Conservation (phyloP, 176 grass and related monocot genomes). For the Bolboschoenus planiculmis region DNA sequence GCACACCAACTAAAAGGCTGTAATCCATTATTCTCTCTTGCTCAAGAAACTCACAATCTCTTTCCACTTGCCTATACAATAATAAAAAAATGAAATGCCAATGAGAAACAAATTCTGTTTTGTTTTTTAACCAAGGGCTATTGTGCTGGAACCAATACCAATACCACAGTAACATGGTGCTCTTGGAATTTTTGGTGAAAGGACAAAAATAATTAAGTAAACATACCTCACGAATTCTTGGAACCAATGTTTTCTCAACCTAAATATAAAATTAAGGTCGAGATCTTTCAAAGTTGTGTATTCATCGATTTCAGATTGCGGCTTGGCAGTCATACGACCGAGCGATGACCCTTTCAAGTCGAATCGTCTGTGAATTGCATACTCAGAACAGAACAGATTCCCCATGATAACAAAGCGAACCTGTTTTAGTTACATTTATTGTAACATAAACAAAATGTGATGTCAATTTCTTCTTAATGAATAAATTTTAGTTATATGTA, state of each 20-base stretch:
- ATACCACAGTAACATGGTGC: neutral
- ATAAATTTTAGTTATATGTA: neutral
- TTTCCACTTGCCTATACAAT: slow-evolving; percentile 71
- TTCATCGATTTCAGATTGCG: slow-evolving; percentile 72
- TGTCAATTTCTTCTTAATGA: neutral
- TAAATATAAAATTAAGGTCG: slow-evolving; percentile 95
- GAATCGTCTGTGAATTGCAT: slow-evolving; percentile 79
- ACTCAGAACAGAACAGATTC: slow-evolving; percentile 81
- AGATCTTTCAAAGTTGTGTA: slow-evolving; percentile 92
- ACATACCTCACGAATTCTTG: slow-evolving; percentile 71
- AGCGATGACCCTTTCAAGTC: slow-evolving; percentile 92
- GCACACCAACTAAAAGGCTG: slow-evolving; percentile 83
- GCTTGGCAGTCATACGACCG: slow-evolving; percentile 70
- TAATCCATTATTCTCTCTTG: slow-evolving; percentile 94
- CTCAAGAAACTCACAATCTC: slow-evolving; percentile 79
- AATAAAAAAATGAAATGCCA: slow-evolving; percentile 32
- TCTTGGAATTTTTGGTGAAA: neutral
- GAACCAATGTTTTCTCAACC: slow-evolving; percentile 60
- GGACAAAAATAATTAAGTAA: slow-evolving; percentile 16
- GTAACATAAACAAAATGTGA: slow-evolving; percentile 3
- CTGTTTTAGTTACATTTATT: slow-evolving; percentile 30
- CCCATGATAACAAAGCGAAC: slow-evolving; percentile 98
- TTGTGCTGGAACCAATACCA: neutral
- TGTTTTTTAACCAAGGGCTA: neutral
- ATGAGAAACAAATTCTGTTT: neutral